phyloP scores from a whole-genome alignment of 768 basidiomycete species.

The Phanerochaete sordida region DNA sequence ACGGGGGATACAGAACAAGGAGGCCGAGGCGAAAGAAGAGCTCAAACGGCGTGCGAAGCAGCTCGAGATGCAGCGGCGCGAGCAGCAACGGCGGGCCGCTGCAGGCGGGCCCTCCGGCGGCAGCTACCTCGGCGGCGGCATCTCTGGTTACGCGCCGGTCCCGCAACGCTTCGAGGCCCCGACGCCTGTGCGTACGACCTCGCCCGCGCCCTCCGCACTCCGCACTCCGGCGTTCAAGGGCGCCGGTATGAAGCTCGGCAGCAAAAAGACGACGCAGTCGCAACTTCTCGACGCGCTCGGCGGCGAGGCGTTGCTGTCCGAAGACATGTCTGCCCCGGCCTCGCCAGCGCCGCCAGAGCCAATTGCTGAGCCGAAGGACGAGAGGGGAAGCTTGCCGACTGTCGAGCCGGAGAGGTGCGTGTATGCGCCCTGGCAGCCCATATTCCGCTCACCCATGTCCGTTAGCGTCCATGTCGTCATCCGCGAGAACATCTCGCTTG shows the following conservation, averaged over 20 bases:
- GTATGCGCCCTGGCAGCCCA: neutral
- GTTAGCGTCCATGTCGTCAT: slow-evolving; percentile 81
- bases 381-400: slow-evolving; percentile 64
- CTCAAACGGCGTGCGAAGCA: slow-evolving; percentile 97
- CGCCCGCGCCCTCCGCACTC: slow-evolving; percentile 45
- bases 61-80: slow-evolving; percentile 94
- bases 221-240: slow-evolving; percentile 86
- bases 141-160: slow-evolving; percentile 68
- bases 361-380: slow-evolving; percentile 39
- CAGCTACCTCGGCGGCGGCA: slow-evolving; percentile 64
- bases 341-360: slow-evolving; percentile 48
- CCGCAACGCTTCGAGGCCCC: slow-evolving; percentile 69
- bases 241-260: slow-evolving; percentile 93
- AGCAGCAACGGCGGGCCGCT: slow-evolving; percentile 80
- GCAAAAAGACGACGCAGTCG: slow-evolving; percentile 86
- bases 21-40: slow-evolving; percentile 98
- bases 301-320: slow-evolving; percentile 60
- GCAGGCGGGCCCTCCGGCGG: slow-evolving; percentile 45
- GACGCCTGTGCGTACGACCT: slow-evolving; percentile 36
- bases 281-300: slow-evolving; percentile 88
- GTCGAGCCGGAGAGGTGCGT: slow-evolving; percentile 73
- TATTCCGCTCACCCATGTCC: neutral
- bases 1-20: slow-evolving; percentile 74
- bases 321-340: slow-evolving; percentile 48
- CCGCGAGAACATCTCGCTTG: slow-evolving; percentile 78